A percentile compares a stretch with the other conserved stretches of the same genome.
Evolutionary conservation across 148 eudicot genomes (phyloP).

Genomic region (Rheum nobile): DNA sequence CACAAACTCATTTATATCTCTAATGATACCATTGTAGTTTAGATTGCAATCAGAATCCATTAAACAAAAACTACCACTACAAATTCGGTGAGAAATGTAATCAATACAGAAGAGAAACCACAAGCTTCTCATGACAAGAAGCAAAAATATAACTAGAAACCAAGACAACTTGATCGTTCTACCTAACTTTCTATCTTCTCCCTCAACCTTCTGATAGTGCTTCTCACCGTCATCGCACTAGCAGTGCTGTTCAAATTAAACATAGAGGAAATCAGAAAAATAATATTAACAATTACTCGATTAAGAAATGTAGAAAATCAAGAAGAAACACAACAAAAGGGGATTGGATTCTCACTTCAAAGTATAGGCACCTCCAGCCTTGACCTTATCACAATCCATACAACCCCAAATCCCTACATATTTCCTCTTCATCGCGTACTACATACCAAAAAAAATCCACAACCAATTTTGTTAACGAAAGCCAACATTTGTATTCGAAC

Average conservation of each 20-base stretch:
- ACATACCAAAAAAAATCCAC: conserved; percentile 2
- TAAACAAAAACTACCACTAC: background rate
- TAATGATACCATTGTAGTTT: too few relatives aligned
- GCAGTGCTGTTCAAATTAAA: conserved; percentile 51
- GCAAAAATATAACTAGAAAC: too few relatives aligned
- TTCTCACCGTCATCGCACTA: conserved; percentile 79
- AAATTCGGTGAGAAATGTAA: background rate
- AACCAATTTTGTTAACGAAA: background rate
- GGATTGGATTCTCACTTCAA: too few relatives aligned
- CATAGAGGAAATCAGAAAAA: background rate
- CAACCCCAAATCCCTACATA: conserved; percentile 89
- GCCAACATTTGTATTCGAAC: too few relatives aligned
- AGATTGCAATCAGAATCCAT: too few relatives aligned
- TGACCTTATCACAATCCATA: conserved; percentile 89
- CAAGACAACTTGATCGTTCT: background rate
- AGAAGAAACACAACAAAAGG: too few relatives aligned
- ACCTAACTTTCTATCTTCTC: conserved; percentile 68
- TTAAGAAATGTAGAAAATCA: too few relatives aligned
- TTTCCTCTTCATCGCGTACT: conserved; percentile 84
- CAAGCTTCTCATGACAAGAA: background rate
- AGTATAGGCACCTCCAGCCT: too few relatives aligned
- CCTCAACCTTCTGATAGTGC: conserved; percentile 86
- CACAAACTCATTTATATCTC: too few relatives aligned
- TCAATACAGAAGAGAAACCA: background rate
- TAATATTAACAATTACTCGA: too few relatives aligned